These are phyloP conservation scores for Plasmodium adleri DNA, from an alignment of 169 alveolate species.

Conservation along the genomic window DNA sequence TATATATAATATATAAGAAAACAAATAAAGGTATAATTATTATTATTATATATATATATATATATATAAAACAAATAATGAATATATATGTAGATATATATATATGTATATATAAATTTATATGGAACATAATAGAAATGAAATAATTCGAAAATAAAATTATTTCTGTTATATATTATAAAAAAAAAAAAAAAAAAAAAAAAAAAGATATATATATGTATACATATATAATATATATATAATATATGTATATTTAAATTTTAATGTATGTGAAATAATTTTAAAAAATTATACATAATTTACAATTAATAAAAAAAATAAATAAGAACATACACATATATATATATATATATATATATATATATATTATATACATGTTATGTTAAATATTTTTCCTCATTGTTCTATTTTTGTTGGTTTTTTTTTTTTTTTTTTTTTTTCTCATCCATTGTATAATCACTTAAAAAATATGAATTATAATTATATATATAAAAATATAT, in stretches of 20 bases:
- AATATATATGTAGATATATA: slow-evolving; percentile 15
- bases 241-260: not conserved
- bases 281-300: not conserved
- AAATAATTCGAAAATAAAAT: not conserved
- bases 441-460: no score
- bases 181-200: not conserved
- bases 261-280: not conserved
- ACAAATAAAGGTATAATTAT: not conserved
- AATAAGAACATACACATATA: not conserved
- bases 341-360: no score
- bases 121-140: not conserved
- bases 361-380: no score
- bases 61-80: not conserved
- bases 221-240: no score
- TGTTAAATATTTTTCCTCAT: no score
- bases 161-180: not conserved
- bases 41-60: not conserved
- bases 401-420: no score
- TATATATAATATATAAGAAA: not conserved
- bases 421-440: no score
- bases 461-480: no score
- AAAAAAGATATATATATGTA: not conserved
- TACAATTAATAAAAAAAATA: slow-evolving; percentile 3
- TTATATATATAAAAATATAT: no score
- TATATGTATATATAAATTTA: not conserved